Base-by-base conservation (phyloP, 169 alveolate genomes). In the Plasmodium inui region DNA sequence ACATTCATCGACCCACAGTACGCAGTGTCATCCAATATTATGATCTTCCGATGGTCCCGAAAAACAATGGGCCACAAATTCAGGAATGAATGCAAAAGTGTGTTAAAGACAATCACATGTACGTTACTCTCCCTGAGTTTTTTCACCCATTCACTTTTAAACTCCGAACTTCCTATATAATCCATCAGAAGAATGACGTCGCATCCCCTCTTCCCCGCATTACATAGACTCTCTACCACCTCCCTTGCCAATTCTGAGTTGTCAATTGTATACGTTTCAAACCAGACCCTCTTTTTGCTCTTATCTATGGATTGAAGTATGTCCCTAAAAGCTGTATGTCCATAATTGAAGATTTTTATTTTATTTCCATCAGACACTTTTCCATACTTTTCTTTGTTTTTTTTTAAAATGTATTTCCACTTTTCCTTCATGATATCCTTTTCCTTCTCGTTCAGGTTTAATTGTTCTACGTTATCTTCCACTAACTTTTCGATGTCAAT, bases 231-330 rank as follows among this genome's bases (percentile, higher is more conserved):
- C 55, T 95, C 93, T 3, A 95, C 93, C 53, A 97, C 96, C 37
- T 81, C 73, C 44, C 95, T 96, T 12, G 97, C 97, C 37, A 94
- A 88, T 12, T 95, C 93, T 0, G 98, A 96, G 55, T 96, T 97
- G 82, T 97, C 98, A 85, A 97, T 96, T n/a, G 96, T 97, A 93
- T 97, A 97, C n/a, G 96, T 93, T 84, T 97, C 98, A 92, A 97
- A 80, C 97, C 97, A 96, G 2, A 97, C 96, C 22, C 97, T 92
- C 57, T 96, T 85, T 92, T 95, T 96, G 30, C 98, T 97, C 32
- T 71, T 81, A 34, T 97, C 95, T n/a, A 95, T 92, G 8, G 84
- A 84, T 84, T 44, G 41, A 61, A 79, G 57, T 41, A 86, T 95
- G 84, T 95, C 12, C 50, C 84, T 79, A 57, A 74, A 76, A 12